These are phyloP conservation scores for Crepidotus variabilis DNA, from an alignment of 768 basidiomycete species.

Conservation along the genomic window DNA sequence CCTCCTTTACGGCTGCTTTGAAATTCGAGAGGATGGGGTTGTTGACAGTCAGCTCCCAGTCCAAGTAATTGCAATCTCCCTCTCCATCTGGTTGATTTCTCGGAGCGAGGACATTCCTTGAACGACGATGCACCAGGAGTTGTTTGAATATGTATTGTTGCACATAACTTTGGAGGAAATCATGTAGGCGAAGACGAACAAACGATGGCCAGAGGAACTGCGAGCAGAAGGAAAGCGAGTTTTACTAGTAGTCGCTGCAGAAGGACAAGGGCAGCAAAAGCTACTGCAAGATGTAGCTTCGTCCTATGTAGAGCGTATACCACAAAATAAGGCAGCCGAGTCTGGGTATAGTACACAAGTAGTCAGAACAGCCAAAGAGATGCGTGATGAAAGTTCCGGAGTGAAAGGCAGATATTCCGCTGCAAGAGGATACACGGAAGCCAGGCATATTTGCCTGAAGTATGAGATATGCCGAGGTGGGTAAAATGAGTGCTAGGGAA, in stretches of 20 bases:
- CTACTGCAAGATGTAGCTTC: constrained; percentile 63
- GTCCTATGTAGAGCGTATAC: constrained; percentile 87
- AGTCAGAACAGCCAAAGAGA: too few species aligned
- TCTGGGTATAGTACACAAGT: too few species aligned
- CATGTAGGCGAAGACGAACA: constrained; percentile 93
- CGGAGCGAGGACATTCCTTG: constrained; percentile 88
- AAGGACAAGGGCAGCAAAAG: too few species aligned
- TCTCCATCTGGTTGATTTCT: too few species aligned
- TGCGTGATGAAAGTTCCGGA: too few species aligned
- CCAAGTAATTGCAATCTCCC: too few species aligned
- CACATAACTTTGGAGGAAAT: constrained; percentile 88
- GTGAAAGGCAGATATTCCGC: too few species aligned
- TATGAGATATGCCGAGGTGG: too few species aligned
- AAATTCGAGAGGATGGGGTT: constrained; percentile 67
- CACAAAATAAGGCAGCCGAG: constrained; percentile 75
- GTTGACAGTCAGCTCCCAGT: too few species aligned
- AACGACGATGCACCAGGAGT: constrained; percentile 88
- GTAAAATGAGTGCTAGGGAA: too few species aligned
- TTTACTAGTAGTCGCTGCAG: constrained; percentile 81
- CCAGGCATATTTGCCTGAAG: too few species aligned
- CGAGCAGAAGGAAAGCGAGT: constrained; percentile 88
- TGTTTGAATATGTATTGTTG: constrained; percentile 93
- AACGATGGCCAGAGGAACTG: constrained; percentile 83
- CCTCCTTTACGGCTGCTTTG: constrained; percentile 65
- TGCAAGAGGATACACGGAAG: too few species aligned